Percentiles rank a stretch among this genome's conserved stretches.
Conservation (phyloP, 1,284 basidiomycete species). For the Ustilago xerochloae region DNA sequence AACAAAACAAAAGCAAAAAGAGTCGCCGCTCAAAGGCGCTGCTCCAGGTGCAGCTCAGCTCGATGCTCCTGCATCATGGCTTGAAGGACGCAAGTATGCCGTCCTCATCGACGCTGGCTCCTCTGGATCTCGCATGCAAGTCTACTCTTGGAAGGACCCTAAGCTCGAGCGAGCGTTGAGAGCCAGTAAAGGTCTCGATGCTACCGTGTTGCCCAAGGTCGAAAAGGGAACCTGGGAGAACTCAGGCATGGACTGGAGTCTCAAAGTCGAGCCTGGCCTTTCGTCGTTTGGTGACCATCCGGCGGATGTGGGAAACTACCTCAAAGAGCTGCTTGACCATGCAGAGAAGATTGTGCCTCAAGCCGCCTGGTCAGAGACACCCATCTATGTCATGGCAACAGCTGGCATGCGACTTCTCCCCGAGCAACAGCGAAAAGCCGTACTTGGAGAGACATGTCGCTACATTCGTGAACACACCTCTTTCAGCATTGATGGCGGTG, state of each 20-base stretch:
- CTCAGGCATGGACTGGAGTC: constrained; percentile 77
- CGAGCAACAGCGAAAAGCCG: constrained; percentile 76
- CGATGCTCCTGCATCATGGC: constrained; percentile 42
- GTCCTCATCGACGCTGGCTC: constrained; percentile 98
- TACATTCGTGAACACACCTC: constrained; percentile 85
- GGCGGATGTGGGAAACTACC: constrained; percentile 78
- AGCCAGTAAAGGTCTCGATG: constrained; percentile 53
- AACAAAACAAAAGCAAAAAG: constrained; percentile 25
- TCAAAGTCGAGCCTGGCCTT: constrained; percentile 94
- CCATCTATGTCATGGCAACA: constrained; percentile 93
- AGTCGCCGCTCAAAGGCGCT: constrained; percentile 44
- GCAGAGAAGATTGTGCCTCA: constrained; percentile 86
- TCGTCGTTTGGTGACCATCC: constrained; percentile 82
- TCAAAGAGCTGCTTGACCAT: constrained; percentile 84
- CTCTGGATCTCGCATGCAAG: constrained; percentile 92
- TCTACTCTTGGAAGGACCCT: constrained; percentile 95
- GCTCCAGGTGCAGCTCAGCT: constrained; percentile 43
- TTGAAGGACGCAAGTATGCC: constrained; percentile 75
- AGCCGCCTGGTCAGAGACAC: constrained; percentile 82
- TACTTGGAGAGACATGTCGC: constrained; percentile 81
- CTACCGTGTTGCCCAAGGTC: constrained; percentile 77
- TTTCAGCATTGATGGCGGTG: constrained; percentile 72
- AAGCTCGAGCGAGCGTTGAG: constrained; percentile 70
- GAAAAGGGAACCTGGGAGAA: constrained; percentile 89
- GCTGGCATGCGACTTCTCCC: constrained; percentile 94